phyloP scores from a whole-genome alignment of 768 basidiomycete species.

The Boletus rubescentipes region DNA sequence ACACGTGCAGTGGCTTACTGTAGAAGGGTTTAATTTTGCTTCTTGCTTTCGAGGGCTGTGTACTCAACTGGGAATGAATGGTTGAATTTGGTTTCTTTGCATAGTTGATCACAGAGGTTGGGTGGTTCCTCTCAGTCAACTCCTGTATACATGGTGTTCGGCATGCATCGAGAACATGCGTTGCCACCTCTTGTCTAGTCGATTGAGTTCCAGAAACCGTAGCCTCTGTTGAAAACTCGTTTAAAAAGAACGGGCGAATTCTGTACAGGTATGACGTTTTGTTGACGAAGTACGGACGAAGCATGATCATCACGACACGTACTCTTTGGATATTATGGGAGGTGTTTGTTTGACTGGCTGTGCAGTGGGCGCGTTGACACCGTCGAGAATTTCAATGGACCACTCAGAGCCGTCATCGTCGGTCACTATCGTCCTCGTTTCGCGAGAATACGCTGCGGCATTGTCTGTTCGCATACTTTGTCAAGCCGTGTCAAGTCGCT shows the following conservation, averaged over 20 bases:
- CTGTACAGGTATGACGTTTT: slow-evolving; percentile 10
- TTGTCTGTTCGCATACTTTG: background rate
- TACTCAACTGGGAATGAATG: slow-evolving; percentile 14
- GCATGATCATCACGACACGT: slow-evolving; percentile 11
- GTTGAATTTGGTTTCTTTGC: background rate
- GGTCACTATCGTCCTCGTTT: slow-evolving; percentile 14
- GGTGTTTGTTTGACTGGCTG: slow-evolving; percentile 22
- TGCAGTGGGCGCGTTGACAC: slow-evolving; percentile 6
- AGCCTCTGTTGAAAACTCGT: slow-evolving; percentile 13
- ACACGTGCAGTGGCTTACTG: background rate
- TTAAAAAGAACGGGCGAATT: slow-evolving; percentile 17
- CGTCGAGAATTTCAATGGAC: slow-evolving; percentile 34
- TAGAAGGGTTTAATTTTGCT: background rate
- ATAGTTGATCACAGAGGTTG: background rate
- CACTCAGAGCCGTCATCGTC: slow-evolving; percentile 27
- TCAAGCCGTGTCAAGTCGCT: background rate
- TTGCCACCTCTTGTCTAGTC: background rate
- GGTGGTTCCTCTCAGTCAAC: background rate
- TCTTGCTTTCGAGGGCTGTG: background rate
- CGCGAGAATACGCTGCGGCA: slow-evolving; percentile 7
- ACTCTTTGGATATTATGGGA: slow-evolving; percentile 12
- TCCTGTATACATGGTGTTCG: background rate
- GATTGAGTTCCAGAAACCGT: background rate
- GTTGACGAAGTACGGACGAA: slow-evolving; percentile 13
- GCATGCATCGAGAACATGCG: background rate